phyloP scores from a whole-genome alignment of 2,329 filamentous ascomycete species.

The Xylariaceae sp. region DNA sequence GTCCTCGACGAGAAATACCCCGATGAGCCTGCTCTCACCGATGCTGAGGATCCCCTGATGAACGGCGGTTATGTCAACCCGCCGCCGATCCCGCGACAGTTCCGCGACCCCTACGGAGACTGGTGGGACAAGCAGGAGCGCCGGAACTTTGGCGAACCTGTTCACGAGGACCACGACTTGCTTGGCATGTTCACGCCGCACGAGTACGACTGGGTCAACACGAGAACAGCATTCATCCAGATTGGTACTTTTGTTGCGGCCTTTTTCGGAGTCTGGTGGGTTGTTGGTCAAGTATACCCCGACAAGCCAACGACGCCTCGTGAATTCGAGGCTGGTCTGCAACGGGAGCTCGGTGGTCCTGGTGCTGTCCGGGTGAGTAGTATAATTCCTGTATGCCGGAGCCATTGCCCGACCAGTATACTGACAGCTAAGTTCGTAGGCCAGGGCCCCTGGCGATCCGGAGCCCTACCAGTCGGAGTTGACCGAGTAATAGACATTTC shows the following conservation, averaged over 20 bases:
- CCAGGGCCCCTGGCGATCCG: slow-evolving; percentile 50
- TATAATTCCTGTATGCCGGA: neutral
- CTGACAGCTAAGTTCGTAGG: slow-evolving; percentile 34
- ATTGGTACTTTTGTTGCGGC: slow-evolving; percentile 61
- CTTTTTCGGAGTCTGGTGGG: slow-evolving; percentile 60
- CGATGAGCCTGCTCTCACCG: slow-evolving; percentile 43
- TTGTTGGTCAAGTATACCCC: slow-evolving; percentile 65
- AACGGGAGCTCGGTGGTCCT: slow-evolving; percentile 68
- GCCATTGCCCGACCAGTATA: neutral
- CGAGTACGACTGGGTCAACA: slow-evolving; percentile 76
- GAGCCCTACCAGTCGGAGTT: slow-evolving; percentile 41
- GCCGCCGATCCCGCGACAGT: slow-evolving; percentile 74
- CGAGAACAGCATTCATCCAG: slow-evolving; percentile 64
- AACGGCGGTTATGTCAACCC: slow-evolving; percentile 84
- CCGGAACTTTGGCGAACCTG: slow-evolving; percentile 91
- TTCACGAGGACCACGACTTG: slow-evolving; percentile 94
- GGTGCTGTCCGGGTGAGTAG: slow-evolving; percentile 59
- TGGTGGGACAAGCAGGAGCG: slow-evolving; percentile 99
- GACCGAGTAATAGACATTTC: slow-evolving; percentile 22
- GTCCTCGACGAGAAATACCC: slow-evolving; percentile 50
- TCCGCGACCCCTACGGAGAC: slow-evolving; percentile 84
- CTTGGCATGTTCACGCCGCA: slow-evolving; percentile 84
- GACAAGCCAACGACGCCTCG: slow-evolving; percentile 65
- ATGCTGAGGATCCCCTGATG: slow-evolving; percentile 64
- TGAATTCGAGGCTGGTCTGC: slow-evolving; percentile 66